Base-by-base conservation (phyloP, 176 grass and related monocot genomes). In the Paspalum notatum region DNA sequence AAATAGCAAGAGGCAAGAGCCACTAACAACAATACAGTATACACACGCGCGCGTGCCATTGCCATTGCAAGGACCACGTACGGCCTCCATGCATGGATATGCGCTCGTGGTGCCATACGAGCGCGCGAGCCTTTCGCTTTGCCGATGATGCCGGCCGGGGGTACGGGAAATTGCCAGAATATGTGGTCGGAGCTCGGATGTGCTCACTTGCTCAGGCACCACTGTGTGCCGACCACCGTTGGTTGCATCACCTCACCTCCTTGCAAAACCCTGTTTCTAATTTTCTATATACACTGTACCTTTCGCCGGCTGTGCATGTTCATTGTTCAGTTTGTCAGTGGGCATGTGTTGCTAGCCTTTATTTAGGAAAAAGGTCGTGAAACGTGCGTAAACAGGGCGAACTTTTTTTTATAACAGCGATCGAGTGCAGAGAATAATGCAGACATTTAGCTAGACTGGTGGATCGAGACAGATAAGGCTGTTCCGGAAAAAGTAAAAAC, bases 131-230 rank as follows among this genome's bases (percentile, higher is more conserved):
- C 37, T 84, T 48, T 32, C 13, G 60, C 50, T 67, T 62, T 72
- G 55, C 22, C 67, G 24, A 9, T 26, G 67, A n/a, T 12, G 45
- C 26, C 4, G 56, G 42, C 42, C 42, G 8, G 8, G 5, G 25
- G 63, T 22, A 26, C 18, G 13, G 64, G 15, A 61, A 68, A 69
- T 69, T 45, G 40, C 62, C 22, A 61, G 45, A 60, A 9, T 76
- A 66, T 83, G 25, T 56, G 63, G 71, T 21, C 62, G 71, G 76
- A 79, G 61, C 12, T 22, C 14, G n/a, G 12, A 76, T 15, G 55
- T 87, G 79, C 56, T 71, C 46, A 5, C 79, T 77, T 82, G 56
- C 73, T 72, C 66, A 71, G 47, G 43, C 55, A 20, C 85, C 79
- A 77, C 39, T 55, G 37, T 16, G 56, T 43, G 32, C 66, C 66